These are phyloP conservation scores for Afroboletus lepidellus DNA, from an alignment of 1,284 basidiomycete species.

Conservation along the genomic window DNA sequence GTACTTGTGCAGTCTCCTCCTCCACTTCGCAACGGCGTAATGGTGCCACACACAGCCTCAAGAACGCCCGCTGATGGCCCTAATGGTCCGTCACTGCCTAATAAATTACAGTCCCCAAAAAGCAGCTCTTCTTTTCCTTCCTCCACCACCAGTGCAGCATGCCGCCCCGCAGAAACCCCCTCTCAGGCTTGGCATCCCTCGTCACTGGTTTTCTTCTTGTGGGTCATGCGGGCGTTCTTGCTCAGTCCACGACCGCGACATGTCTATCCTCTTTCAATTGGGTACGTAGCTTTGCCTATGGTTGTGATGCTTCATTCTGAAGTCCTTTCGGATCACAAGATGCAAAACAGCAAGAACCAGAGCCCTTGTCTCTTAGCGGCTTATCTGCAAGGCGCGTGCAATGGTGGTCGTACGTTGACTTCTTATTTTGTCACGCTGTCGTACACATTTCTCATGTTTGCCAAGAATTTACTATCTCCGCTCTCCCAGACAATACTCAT, in stretches of 20 bases:
- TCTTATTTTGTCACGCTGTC: not conserved
- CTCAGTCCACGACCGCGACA: conserved; percentile 19
- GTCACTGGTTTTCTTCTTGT: conserved; percentile 19
- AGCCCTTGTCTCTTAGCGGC: conserved; percentile 36
- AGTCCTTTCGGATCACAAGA: conserved; percentile 19
- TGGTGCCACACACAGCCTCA: too few species aligned
- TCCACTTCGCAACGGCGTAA: too few species aligned
- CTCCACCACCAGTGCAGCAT: conserved; percentile 5
- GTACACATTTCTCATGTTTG: conserved; percentile 2
- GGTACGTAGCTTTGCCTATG: conserved; percentile 17
- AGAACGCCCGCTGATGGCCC: too few species aligned
- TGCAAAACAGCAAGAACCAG: conserved; percentile 34
- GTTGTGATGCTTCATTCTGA: not conserved
- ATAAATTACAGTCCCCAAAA: too few species aligned
- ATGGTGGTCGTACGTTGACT: conserved; percentile 28
- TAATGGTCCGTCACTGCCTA: too few species aligned
- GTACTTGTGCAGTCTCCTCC: too few species aligned
- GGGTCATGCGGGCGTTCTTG: conserved; percentile 8
- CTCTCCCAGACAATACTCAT: conserved; percentile 12
- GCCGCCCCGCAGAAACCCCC: conserved; percentile 1
- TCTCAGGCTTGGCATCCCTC: conserved; percentile 18
- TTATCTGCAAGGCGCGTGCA: conserved; percentile 34
- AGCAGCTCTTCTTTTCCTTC: not conserved
- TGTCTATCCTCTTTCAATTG: conserved; percentile 25
- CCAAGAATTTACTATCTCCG: conserved; percentile 22